Conservation (phyloP, 768 basidiomycete genomes). For the Rubroboletus pulcherrimus region DNA sequence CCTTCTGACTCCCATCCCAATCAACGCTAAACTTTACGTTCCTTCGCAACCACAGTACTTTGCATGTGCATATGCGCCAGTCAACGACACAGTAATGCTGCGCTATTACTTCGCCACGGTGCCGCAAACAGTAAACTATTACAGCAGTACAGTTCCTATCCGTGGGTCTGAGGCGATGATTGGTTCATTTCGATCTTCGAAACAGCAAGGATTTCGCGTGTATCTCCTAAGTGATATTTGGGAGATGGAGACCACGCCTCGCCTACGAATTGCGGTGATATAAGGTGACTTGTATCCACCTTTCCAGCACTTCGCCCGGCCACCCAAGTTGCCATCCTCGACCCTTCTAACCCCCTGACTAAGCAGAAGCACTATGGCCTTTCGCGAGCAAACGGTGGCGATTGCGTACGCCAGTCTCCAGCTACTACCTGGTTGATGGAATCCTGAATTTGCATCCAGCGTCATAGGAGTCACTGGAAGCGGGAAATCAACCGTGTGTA, state of each 20-base stretch:
- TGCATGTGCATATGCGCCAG: background rate
- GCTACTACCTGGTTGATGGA: background rate
- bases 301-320: background rate
- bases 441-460: slow-evolving; percentile 17
- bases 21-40: background rate
- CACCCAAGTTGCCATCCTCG: background rate
- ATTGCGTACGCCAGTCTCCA: slow-evolving; percentile 23
- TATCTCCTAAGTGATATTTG: slow-evolving; percentile 9
- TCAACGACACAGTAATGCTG: background rate
- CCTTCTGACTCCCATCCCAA: background rate
- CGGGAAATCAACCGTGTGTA: slow-evolving; percentile 32
- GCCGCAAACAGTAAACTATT: background rate
- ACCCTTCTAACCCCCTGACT: background rate
- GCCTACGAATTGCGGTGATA: slow-evolving; percentile 11
- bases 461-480: slow-evolving; percentile 31
- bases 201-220: slow-evolving; percentile 17
- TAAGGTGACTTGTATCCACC: slow-evolving; percentile 9
- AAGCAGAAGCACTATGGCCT: slow-evolving; percentile 13
- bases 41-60: background rate
- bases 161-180: slow-evolving; percentile 15
- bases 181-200: slow-evolving; percentile 14
- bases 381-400: slow-evolving; percentile 15
- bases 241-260: slow-evolving; percentile 10
- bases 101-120: slow-evolving; percentile 1
- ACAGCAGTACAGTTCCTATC: background rate